Base-by-base conservation (phyloP, 148 eudicot genomes). In the Rhododendron simsii region DNA sequence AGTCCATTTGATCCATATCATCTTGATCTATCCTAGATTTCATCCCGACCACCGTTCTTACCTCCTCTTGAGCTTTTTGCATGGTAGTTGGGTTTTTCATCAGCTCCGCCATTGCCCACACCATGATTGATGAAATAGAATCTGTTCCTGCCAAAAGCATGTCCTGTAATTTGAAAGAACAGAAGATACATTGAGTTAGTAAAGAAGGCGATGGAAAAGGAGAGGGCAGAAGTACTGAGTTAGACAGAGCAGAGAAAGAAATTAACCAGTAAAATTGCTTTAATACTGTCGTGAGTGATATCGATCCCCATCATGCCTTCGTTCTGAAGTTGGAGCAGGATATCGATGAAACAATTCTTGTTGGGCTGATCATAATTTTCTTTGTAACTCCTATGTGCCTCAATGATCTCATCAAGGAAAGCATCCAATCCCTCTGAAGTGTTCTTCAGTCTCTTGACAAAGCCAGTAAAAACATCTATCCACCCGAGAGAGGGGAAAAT, bases 21-120 rank as follows among this genome's bases (percentile, higher is more conserved):
- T 81, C 73, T 57, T 81, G 55, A 2, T 53, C 67, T 7, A 86
- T 23, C 28, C 28, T 41, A 3, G 16, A 3, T 53, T 82, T 86
- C 8, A 33, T 78, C 23, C 65, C 67, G 9, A 82, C 81, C 35
- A 86, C 57, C 14, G 51, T 78, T 73, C 81, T 82, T 44, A 86
- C 74, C 79, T 86, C 87, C 7, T 71, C 67, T 74, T 86, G 87
- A 5, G 26, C 57, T 81, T 74, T 82, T 20, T 74, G 82, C 87
- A 86, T 81, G 3, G 1, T 35, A 6, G 10, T 73, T 14, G 87
- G 77, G 47, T 59, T 18, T 75, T 61, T 73, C 67, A 86, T 20
- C 14, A 86, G 75, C 28, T 75, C 75, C 5, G 81, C n/a, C 88
- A 86, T 82, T 16, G 84, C 81, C 85, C 88, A 86, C 74, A 75